Evolutionary conservation across 139 green algal species (phyloP).

Genomic region (Tetraselmis striata): DNA sequence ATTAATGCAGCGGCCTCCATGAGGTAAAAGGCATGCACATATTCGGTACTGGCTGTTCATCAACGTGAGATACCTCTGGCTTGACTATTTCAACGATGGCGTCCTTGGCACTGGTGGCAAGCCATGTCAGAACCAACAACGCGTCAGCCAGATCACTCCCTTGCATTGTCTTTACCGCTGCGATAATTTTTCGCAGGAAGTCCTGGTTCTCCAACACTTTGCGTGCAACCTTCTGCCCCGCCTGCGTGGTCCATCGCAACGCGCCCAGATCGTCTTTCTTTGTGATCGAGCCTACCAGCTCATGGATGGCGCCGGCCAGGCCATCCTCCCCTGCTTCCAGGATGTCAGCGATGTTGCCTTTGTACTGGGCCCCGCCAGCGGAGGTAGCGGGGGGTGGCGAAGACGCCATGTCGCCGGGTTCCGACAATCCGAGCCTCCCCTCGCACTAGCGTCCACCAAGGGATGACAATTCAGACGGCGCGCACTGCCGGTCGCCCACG

Average conservation of each 20-base stretch:
- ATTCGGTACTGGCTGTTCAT: too few relatives aligned
- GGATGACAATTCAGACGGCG: too few relatives aligned
- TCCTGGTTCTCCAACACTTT: background rate
- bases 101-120: background rate
- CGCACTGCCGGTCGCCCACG: too few relatives aligned
- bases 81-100: background rate
- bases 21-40: too few relatives aligned
- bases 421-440: too few relatives aligned
- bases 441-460: too few relatives aligned
- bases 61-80: background rate
- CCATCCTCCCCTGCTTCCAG: background rate
- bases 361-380: background rate
- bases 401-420: background rate
- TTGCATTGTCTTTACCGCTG: background rate
- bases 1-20: too few relatives aligned
- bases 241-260: background rate
- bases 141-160: background rate
- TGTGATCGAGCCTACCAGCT: background rate
- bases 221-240: background rate
- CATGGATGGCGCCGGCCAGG: background rate
- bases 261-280: background rate
- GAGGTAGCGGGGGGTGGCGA: background rate
- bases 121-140: background rate
- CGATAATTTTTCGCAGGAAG: background rate
- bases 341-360: background rate